phyloP scores from a whole-genome alignment of 2,329 filamentous ascomycete genomes.

The Alternaria sp. region DNA sequence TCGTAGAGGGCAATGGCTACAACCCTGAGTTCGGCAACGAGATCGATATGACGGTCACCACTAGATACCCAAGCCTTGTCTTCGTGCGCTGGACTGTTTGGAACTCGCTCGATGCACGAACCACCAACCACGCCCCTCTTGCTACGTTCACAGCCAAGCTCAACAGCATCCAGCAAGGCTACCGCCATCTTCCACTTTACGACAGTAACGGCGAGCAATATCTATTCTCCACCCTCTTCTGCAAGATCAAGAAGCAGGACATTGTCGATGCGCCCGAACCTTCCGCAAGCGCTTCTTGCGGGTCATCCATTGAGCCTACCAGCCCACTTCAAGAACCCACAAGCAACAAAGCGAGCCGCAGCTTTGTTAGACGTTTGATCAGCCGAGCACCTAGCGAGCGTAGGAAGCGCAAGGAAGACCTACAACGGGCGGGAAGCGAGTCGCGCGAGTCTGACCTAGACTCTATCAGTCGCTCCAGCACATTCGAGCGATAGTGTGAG shows the following conservation, averaged over 20 bases:
- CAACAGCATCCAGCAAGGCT: constrained; percentile 86
- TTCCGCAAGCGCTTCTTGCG: constrained; percentile 30
- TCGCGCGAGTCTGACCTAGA: constrained; percentile 44
- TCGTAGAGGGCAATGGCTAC: constrained; percentile 89
- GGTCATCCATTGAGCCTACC: constrained; percentile 37
- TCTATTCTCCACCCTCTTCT: constrained; percentile 93
- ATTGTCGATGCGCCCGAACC: constrained; percentile 53
- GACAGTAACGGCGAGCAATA: constrained; percentile 92
- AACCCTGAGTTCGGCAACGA: constrained; percentile 86
- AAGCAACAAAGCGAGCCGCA: constrained; percentile 42
- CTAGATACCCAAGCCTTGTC: constrained; percentile 92
- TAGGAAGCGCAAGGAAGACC: constrained; percentile 47
- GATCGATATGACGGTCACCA: constrained; percentile 83
- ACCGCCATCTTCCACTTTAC: constrained; percentile 88
- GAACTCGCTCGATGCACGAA: constrained; percentile 80
- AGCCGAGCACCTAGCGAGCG: constrained; percentile 54
- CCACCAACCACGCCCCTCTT: constrained; percentile 70
- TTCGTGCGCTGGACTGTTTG: constrained; percentile 94
- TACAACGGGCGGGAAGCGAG: constrained; percentile 36
- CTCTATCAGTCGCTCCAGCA: constrained; percentile 48
- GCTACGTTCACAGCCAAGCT: constrained; percentile 95
- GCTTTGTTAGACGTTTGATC: constrained; percentile 55
- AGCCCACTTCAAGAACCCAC: constrained; percentile 43
- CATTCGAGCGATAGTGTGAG: constrained; percentile 41
- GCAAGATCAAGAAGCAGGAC: constrained; percentile 76